Evolutionary conservation across 2,329 filamentous ascomycete species (phyloP), one percentile per base, ranked within the genome.

Genomic region (Ciborinia camelliae): DNA sequence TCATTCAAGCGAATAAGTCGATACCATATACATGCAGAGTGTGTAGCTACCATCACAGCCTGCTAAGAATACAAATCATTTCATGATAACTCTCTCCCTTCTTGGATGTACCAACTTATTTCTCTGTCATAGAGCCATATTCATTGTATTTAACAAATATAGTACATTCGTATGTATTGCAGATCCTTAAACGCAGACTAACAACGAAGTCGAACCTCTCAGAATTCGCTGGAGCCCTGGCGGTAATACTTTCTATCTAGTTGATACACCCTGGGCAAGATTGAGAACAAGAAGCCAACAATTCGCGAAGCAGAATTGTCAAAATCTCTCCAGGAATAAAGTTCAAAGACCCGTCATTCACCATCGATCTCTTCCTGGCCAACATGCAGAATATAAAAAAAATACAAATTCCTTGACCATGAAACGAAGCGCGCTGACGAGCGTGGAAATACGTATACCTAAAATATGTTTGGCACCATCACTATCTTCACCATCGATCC

Each of bases 321-420:
- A 80, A 53, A 76, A 77, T 12, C 77, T n/a, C 78, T n/a, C 70
- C 75, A n/a, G 71, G 74, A 3, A 80, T 78, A 65, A 80, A 79
- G 4, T 79, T 84, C 73, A 77, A 78, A 63, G 84, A 86, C 66
- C 81, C 79, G 0, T 68, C 86, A 57, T 72, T 86, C 4, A 84
- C 84, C 5, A 68, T 80, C 37, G 81, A 84, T 71, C 73, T 79
- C 47, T 75, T 84, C 59, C 69, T 74, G 26, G 67, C 74, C 23
- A 77, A 78, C 65, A 67, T 78, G 26, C 71, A 72, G 15, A 76
- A 77, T 14, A 66, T 77, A 65, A 77, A 76, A 20, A 20, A 69
- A 71, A 9, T n/a, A 47, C 20, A 59, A 7, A 15, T 18, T 23
- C 7, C 53, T 64, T 12, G 28, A 37, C n/a, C 28, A 8, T n/a